Conservation (phyloP, 2,329 filamentous ascomycete genomes). For the Paraphoma chrysanthemicola region DNA sequence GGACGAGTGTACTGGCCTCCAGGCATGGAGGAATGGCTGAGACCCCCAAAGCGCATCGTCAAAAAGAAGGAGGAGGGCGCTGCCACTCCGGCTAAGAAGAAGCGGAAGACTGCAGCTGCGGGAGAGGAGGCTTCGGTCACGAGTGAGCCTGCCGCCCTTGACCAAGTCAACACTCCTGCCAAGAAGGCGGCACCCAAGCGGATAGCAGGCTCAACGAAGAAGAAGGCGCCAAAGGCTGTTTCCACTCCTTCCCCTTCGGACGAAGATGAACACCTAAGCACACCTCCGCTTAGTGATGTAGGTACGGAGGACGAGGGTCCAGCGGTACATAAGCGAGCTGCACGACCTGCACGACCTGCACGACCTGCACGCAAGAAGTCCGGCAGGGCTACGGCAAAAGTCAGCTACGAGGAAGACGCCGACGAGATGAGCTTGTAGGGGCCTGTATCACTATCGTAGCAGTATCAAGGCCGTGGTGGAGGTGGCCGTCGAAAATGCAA, state of each 20-base stretch:
- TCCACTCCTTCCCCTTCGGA: conserved; percentile 53
- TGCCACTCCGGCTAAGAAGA: conserved; percentile 39
- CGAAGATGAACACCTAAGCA: conserved; percentile 41
- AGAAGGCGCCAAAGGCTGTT: conserved; percentile 47
- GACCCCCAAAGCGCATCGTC: conserved; percentile 75
- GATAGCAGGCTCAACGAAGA: conserved; percentile 43
- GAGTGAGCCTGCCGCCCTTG: conserved; percentile 37
- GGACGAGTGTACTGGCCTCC: conserved; percentile 88
- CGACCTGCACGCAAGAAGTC: conserved; percentile 35
- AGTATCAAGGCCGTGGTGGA: not conserved
- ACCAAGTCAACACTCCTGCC: conserved; percentile 44
- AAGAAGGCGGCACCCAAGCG: conserved; percentile 45
- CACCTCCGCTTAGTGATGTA: conserved; percentile 50
- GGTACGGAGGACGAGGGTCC: conserved; percentile 35
- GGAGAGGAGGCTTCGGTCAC: conserved; percentile 29
- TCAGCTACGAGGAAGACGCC: conserved; percentile 46
- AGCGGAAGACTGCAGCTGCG: conserved; percentile 32
- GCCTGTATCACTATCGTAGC: conserved; percentile 4
- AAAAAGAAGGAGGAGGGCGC: conserved; percentile 59
- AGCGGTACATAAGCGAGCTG: conserved; percentile 31
- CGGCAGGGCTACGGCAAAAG: conserved; percentile 29
- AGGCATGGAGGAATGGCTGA: conserved; percentile 89
- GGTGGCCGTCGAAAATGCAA: not conserved
- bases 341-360: conserved; percentile 27
- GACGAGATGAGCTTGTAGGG: conserved; percentile 35